Conservation (phyloP, 2,329 filamentous ascomycete genomes). For the Sphaceloma murrayae region DNA sequence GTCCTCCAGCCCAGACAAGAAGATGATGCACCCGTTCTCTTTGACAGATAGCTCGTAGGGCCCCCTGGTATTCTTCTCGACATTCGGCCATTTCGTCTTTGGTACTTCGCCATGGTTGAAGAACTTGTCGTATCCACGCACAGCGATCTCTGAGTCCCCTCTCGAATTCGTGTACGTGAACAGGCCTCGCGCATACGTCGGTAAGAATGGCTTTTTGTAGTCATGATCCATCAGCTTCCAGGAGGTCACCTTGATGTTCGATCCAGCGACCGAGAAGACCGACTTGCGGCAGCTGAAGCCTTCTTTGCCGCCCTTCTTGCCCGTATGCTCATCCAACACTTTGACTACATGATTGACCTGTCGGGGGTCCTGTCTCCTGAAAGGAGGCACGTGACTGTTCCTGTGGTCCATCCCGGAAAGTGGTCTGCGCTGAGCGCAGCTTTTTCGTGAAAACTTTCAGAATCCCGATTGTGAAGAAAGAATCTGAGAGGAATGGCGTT, state of each 20-base stretch:
- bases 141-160: constrained; percentile 64
- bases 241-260: constrained; percentile 65
- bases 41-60: constrained; percentile 95
- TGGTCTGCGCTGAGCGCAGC: not conserved
- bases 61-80: constrained; percentile 64
- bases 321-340: constrained; percentile 51
- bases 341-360: constrained; percentile 58
- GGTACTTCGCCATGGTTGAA: constrained; percentile 83
- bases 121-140: constrained; percentile 96
- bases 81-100: constrained; percentile 73
- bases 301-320: constrained; percentile 43
- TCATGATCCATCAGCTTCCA: constrained; percentile 95
- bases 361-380: constrained; percentile 57
- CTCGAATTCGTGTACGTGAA: constrained; percentile 69
- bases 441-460: not conserved
- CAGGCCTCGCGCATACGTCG: constrained; percentile 84
- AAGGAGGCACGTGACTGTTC: constrained; percentile 44
- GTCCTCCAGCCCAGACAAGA: constrained; percentile 84
- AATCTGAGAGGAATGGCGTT: no score
- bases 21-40: constrained; percentile 99
- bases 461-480: no score
- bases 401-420: constrained; percentile 42
- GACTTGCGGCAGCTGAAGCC: constrained; percentile 68
- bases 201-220: constrained; percentile 78
- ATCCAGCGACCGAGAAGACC: constrained; percentile 61